These are phyloP conservation scores for Moesziomyces globuligerus DNA, from an alignment of 1,284 basidiomycete species.

Conservation along the genomic window DNA sequence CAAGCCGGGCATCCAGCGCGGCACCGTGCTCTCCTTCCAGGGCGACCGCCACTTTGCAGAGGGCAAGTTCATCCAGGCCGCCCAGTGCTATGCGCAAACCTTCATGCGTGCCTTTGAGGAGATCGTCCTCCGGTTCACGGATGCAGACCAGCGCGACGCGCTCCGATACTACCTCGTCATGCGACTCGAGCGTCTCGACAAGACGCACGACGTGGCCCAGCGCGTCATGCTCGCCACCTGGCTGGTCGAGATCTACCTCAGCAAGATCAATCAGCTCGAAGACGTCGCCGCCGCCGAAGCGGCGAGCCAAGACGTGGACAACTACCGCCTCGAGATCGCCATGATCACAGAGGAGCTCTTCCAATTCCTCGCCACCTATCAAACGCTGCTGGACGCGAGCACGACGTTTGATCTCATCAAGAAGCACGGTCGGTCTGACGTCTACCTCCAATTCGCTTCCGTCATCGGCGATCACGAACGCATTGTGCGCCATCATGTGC, in stretches of 20 bases:
- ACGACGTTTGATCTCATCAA: conserved; percentile 92
- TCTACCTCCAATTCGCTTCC: conserved; percentile 89
- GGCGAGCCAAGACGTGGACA: conserved; percentile 84
- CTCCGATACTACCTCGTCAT: conserved; percentile 89
- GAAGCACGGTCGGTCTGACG: conserved; percentile 89
- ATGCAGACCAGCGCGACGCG: conserved; percentile 89
- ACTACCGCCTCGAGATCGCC: conserved; percentile 80
- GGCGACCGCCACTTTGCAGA: conserved; percentile 85
- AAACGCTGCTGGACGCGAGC: conserved; percentile 83
- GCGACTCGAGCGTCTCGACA: conserved; percentile 82
- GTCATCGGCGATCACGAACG: conserved; percentile 82
- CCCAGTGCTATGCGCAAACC: conserved; percentile 81
- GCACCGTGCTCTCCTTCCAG: conserved; percentile 84
- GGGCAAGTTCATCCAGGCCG: conserved; percentile 87
- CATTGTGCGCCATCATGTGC: conserved; percentile 90
- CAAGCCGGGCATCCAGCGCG: conserved; percentile 84
- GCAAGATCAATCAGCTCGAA: conserved; percentile 95
- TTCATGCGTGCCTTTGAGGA: conserved; percentile 85
- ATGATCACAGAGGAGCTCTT: conserved; percentile 92
- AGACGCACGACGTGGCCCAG: conserved; percentile 81
- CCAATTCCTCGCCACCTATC: conserved; percentile 81
- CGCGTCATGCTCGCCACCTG: conserved; percentile 98
- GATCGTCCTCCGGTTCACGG: conserved; percentile 88
- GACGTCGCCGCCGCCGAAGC: conserved; percentile 81
- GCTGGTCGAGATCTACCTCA: conserved; percentile 96